phyloP scores from a whole-genome alignment of 768 basidiomycete genomes.

The Termitomyces eurrhizus region DNA sequence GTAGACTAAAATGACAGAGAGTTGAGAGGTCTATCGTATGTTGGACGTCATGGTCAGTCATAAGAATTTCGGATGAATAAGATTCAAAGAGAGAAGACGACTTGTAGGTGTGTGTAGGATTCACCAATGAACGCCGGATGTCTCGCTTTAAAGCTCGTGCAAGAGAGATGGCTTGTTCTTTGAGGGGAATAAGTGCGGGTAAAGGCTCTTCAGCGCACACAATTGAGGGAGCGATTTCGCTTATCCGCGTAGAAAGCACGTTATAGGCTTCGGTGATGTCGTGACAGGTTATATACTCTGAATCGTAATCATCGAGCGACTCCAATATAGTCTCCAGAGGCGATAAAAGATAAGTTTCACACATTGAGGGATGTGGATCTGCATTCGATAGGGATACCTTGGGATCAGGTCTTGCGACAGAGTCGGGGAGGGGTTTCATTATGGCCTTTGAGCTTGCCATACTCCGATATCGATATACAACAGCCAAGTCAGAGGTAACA shows the following conservation, averaged over 20 bases:
- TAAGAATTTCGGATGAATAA: constrained; percentile 13
- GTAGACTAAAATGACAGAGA: constrained; percentile 53
- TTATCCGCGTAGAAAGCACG: constrained; percentile 43
- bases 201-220: constrained; percentile 10
- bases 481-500: neutral
- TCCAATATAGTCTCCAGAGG: constrained; percentile 43
- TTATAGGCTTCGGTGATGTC: constrained; percentile 63
- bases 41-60: constrained; percentile 35
- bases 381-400: neutral
- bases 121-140: constrained; percentile 37
- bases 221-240: constrained; percentile 21
- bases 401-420: neutral
- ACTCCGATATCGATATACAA: neutral
- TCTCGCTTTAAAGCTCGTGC: constrained; percentile 47
- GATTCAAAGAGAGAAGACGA: constrained; percentile 16
- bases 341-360: constrained; percentile 31
- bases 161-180: constrained; percentile 29
- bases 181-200: constrained; percentile 27
- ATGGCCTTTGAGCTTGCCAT: neutral
- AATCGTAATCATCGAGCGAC: constrained; percentile 35
- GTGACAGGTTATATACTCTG: constrained; percentile 37
- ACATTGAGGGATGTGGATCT: constrained; percentile 11
- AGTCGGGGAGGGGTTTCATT: neutral
- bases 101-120: constrained; percentile 24
- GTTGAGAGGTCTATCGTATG: constrained; percentile 35